These are phyloP conservation scores for Trichoderma cornu-damae DNA, from an alignment of 2,329 filamentous ascomycete species.

Conservation along the genomic window DNA sequence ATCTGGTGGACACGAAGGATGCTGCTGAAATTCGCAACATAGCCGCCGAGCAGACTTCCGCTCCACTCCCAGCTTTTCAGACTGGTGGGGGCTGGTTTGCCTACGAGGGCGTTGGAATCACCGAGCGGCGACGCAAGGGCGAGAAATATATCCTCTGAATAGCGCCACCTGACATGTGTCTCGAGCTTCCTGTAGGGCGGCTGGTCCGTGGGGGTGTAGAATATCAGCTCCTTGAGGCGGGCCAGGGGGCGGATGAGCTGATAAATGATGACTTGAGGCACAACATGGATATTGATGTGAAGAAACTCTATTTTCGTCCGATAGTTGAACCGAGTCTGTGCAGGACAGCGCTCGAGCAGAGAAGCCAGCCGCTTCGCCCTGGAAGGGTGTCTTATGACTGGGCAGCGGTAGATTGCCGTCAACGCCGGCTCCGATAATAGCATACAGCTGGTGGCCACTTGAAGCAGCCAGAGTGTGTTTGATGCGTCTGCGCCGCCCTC, in stretches of 20 bases:
- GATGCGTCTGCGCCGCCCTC: constrained; percentile 38
- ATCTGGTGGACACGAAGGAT: constrained; percentile 50
- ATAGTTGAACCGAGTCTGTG: constrained; percentile 56
- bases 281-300: constrained; percentile 64
- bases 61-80: constrained; percentile 59
- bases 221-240: constrained; percentile 62
- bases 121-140: constrained; percentile 52
- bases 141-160: constrained; percentile 60
- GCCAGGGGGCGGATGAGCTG: constrained; percentile 59
- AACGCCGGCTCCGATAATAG: constrained; percentile 68
- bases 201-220: constrained; percentile 65
- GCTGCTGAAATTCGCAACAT: constrained; percentile 43
- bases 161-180: constrained; percentile 60
- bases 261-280: constrained; percentile 39
- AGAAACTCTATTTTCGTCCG: constrained; percentile 65
- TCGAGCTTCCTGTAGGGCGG: constrained; percentile 59
- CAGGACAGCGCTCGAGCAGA: constrained; percentile 51
- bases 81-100: constrained; percentile 31
- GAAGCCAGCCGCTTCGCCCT: constrained; percentile 43
- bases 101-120: constrained; percentile 29
- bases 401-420: constrained; percentile 64
- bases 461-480: constrained; percentile 59
- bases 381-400: constrained; percentile 51
- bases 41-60: constrained; percentile 45
- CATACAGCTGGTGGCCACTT: constrained; percentile 57